Evolutionary conservation across 108 stramenopile species (phyloP).

Genomic region (Cyclotella cryptica): DNA sequence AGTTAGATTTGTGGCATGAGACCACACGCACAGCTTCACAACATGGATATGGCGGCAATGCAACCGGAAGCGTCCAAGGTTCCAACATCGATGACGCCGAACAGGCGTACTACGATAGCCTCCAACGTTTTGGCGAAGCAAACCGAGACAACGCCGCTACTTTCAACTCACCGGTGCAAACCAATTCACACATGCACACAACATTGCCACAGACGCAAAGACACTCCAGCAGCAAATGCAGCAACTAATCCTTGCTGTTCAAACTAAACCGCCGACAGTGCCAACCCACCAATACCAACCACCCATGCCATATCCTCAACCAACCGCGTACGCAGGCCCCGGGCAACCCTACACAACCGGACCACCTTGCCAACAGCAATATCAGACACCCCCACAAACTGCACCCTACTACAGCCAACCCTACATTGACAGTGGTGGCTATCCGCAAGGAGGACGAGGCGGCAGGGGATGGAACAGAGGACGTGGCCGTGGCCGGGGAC

Average conservation of each 20-base stretch:
- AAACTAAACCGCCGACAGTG: too few relatives aligned
- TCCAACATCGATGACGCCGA: background rate
- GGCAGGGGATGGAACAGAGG: too few relatives aligned
- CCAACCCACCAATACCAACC: too few relatives aligned
- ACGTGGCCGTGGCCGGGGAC: too few relatives aligned
- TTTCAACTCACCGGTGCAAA: background rate
- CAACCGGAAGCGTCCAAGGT: background rate
- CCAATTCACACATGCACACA: background rate
- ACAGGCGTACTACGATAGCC: background rate
- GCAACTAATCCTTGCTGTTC: background rate
- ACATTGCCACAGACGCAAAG: background rate
- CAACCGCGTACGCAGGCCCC: too few relatives aligned
- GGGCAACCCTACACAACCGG: too few relatives aligned
- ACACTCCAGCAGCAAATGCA: background rate
- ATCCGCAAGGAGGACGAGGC: too few relatives aligned
- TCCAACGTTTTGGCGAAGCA: background rate
- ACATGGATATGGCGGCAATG: slow-evolving; percentile 20
- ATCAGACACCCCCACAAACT: too few relatives aligned
- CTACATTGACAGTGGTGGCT: too few relatives aligned
- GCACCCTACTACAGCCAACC: too few relatives aligned
- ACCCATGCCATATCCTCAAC: too few relatives aligned
- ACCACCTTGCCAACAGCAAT: too few relatives aligned
- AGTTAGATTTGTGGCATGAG: background rate
- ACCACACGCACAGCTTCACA: background rate
- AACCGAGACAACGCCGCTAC: background rate